Evolutionary conservation across 768 basidiomycete genomes (phyloP).

Genomic region (Pleurotus giganteus): DNA sequence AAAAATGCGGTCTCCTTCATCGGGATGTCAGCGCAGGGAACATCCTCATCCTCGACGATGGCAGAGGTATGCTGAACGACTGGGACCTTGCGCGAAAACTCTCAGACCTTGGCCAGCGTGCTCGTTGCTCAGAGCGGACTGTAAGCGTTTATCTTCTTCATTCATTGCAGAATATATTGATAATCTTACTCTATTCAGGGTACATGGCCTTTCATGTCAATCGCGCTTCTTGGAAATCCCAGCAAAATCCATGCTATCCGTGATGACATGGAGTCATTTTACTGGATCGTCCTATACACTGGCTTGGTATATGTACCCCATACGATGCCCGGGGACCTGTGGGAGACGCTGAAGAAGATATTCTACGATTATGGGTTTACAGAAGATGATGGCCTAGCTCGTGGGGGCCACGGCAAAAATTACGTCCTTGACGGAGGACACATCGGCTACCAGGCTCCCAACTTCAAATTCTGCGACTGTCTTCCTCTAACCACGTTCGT

Average conservation of each 20-base stretch:
- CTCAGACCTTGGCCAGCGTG: not conserved
- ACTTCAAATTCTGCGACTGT: too few species aligned
- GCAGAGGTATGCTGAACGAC: slow-evolving; percentile 8
- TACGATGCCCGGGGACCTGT: not conserved
- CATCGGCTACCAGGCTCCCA: too few species aligned
- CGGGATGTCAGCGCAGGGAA: slow-evolving; percentile 12
- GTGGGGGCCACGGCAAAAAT: too few species aligned
- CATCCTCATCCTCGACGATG: slow-evolving; percentile 4
- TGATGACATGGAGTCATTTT: slow-evolving; percentile 17
- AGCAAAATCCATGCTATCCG: slow-evolving; percentile 9
- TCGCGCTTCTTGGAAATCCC: not conserved
- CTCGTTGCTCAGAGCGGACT: not conserved
- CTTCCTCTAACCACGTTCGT: too few species aligned
- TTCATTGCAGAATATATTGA: not conserved
- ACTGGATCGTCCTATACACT: slow-evolving; percentile 17
- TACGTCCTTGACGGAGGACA: too few species aligned
- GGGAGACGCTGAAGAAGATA: not conserved
- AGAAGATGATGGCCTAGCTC: too few species aligned
- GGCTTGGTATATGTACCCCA: slow-evolving; percentile 14
- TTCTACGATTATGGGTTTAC: not conserved
- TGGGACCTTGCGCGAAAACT: slow-evolving; percentile 7
- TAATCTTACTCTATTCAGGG: slow-evolving; percentile 8
- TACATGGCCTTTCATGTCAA: slow-evolving; percentile 18
- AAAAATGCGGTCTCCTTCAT: slow-evolving; percentile 5
- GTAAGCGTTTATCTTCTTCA: not conserved